Conservation (phyloP, 2,329 filamentous ascomycete genomes). For the Triangularia verruculosa region DNA sequence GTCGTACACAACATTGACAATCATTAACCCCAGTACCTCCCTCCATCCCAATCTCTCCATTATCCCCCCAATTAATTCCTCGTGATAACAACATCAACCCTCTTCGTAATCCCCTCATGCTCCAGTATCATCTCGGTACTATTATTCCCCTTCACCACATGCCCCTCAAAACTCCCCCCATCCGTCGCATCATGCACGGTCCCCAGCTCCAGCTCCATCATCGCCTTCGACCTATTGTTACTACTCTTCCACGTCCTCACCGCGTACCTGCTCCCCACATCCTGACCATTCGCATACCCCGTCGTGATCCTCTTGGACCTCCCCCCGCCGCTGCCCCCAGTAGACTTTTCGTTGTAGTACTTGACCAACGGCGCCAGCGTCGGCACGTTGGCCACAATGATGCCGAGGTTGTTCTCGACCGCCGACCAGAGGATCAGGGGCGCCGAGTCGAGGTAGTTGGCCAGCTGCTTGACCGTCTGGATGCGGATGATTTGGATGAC, state of each 20-base stretch:
- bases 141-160: slow-evolving; percentile 15
- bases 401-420: slow-evolving; percentile 33
- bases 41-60: background rate
- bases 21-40: too few species aligned
- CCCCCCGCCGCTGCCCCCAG: background rate
- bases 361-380: slow-evolving; percentile 31
- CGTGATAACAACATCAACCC: slow-evolving; percentile 23
- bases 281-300: slow-evolving; percentile 4
- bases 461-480: slow-evolving; percentile 44
- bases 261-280: slow-evolving; percentile 15
- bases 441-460: slow-evolving; percentile 44
- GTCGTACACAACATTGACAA: background rate
- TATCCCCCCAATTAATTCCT: slow-evolving; percentile 4
- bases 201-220: slow-evolving; percentile 13
- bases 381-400: slow-evolving; percentile 33
- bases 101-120: slow-evolving; percentile 21
- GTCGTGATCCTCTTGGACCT: background rate
- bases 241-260: slow-evolving; percentile 18
- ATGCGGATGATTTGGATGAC: slow-evolving; percentile 51
- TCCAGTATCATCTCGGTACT: slow-evolving; percentile 25
- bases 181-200: slow-evolving; percentile 22
- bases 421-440: slow-evolving; percentile 36
- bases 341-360: slow-evolving; percentile 25
- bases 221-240: slow-evolving; percentile 8
- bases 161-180: slow-evolving; percentile 16